These are phyloP conservation scores for Trifolium subterraneum DNA, from an alignment of 306 rosid species.

Conservation along the genomic window DNA sequence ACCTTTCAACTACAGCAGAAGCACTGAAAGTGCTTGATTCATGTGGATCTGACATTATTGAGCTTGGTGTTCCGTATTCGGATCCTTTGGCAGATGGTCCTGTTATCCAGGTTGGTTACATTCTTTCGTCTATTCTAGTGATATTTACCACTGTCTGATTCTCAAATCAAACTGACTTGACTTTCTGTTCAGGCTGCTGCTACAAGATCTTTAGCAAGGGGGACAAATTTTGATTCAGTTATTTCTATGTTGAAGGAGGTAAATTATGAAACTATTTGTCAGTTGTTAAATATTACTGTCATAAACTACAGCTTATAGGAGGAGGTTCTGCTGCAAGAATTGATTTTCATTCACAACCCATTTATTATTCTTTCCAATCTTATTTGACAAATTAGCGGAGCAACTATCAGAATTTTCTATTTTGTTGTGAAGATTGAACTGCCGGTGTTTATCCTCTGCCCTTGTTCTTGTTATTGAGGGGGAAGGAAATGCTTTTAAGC, in stretches of 20 bases:
- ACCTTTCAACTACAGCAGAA: constrained; percentile 86
- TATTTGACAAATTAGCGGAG: constrained; percentile 7
- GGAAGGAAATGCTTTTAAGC: not conserved
- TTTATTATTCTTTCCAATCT: not conserved
- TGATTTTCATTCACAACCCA: not conserved
- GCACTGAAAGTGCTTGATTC: constrained; percentile 88
- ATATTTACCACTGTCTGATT: constrained; percentile 26
- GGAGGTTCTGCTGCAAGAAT: not conserved
- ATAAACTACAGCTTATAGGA: not conserved
- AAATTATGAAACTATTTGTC: constrained; percentile 37
- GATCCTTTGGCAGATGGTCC: constrained; percentile 99
- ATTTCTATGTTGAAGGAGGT: constrained; percentile 92
- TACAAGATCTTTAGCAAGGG: constrained; percentile 86
- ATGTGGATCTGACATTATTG: constrained; percentile 93
- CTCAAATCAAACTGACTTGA: constrained; percentile 34
- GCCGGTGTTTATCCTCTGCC: constrained; percentile 21
- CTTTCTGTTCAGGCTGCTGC: constrained; percentile 84
- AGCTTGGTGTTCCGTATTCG: constrained; percentile 90
- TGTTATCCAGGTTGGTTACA: constrained; percentile 95
- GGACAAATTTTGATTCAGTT: constrained; percentile 74
- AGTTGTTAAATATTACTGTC: constrained; percentile 14
- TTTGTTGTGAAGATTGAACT: constrained; percentile 23
- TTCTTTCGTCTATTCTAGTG: constrained; percentile 1
- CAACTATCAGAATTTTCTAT: constrained; percentile 28
- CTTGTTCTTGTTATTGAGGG: constrained; percentile 21